These are phyloP conservation scores for Arthrobotrys iridis DNA, from an alignment of 2,329 filamentous ascomycete genomes.

Conservation along the genomic window DNA sequence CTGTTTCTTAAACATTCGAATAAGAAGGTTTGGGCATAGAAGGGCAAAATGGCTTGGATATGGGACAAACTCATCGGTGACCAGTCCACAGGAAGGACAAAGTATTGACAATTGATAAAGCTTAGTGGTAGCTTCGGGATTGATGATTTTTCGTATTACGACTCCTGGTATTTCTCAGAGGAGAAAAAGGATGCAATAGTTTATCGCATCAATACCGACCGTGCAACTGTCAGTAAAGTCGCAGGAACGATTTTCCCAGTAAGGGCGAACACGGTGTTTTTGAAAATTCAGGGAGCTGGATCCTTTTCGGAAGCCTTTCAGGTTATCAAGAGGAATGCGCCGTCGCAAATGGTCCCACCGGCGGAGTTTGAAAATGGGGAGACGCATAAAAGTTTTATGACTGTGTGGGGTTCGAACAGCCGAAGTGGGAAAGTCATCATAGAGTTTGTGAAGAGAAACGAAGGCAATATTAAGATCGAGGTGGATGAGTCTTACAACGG, in stretches of 20 bases:
- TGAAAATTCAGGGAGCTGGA: neutral
- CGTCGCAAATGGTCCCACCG: neutral
- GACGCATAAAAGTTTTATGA: neutral
- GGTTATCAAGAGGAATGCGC: neutral
- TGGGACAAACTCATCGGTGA: too few relatives aligned
- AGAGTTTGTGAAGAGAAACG: neutral
- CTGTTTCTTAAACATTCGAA: too few relatives aligned
- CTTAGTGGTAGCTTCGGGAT: neutral
- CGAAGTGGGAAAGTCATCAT: neutral
- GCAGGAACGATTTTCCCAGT: neutral
- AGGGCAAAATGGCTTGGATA: too few relatives aligned
- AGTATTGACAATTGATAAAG: neutral
- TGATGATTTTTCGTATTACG: neutral
- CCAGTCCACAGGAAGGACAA: too few relatives aligned
- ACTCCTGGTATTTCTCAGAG: neutral
- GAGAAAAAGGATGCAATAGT: neutral
- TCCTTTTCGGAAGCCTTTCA: neutral
- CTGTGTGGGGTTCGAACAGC: neutral
- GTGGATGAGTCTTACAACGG: neutral
- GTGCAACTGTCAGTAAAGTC: neutral
- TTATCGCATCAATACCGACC: neutral
- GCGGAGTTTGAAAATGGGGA: neutral
- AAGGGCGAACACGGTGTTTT: neutral
- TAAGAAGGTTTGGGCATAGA: too few relatives aligned
- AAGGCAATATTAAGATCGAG: neutral